These are phyloP conservation scores for Dichomitus squalens DNA, from an alignment of 1,284 basidiomycete species.

Conservation along the genomic window DNA sequence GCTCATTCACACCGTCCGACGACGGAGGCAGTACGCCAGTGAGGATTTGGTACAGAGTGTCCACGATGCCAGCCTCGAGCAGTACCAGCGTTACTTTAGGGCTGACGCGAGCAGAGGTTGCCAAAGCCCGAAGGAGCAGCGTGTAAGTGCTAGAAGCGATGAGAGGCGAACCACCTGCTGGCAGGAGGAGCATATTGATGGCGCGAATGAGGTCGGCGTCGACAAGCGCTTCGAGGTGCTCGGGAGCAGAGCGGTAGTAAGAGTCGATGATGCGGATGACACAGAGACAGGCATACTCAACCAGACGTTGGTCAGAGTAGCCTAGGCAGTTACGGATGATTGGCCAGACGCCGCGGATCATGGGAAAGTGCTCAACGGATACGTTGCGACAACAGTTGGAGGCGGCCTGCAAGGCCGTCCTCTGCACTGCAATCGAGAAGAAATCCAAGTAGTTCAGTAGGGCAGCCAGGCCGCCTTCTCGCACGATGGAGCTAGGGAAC, in stretches of 20 bases:
- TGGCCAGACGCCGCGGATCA: constrained; percentile 89
- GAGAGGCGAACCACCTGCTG: constrained; percentile 83
- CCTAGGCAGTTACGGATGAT: constrained; percentile 89
- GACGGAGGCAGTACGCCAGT: constrained; percentile 86
- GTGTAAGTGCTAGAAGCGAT: constrained; percentile 89
- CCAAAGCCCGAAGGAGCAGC: constrained; percentile 82
- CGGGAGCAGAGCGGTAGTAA: constrained; percentile 81
- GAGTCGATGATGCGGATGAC: constrained; percentile 92
- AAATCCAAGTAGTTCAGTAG: constrained; percentile 94
- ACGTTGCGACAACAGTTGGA: constrained; percentile 94
- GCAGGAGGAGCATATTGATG: constrained; percentile 83
- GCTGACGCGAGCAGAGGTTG: constrained; percentile 84
- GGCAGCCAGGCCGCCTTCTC: constrained; percentile 90
- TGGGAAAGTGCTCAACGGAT: constrained; percentile 82
- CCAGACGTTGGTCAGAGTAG: constrained; percentile 91
- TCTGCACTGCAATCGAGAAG: constrained; percentile 95
- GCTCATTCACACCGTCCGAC: constrained; percentile 56
- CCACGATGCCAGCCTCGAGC: constrained; percentile 88
- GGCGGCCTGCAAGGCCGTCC: constrained; percentile 94
- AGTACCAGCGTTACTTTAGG: constrained; percentile 84
- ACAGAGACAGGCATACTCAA: constrained; percentile 91
- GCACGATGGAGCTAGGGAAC: constrained; percentile 91
- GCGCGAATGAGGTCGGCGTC: constrained; percentile 83
- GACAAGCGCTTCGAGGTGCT: constrained; percentile 85
- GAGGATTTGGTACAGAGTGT: constrained; percentile 90